phyloP scores from a whole-genome alignment of 179 eudicot species.

The Vitellaria paradoxa region DNA sequence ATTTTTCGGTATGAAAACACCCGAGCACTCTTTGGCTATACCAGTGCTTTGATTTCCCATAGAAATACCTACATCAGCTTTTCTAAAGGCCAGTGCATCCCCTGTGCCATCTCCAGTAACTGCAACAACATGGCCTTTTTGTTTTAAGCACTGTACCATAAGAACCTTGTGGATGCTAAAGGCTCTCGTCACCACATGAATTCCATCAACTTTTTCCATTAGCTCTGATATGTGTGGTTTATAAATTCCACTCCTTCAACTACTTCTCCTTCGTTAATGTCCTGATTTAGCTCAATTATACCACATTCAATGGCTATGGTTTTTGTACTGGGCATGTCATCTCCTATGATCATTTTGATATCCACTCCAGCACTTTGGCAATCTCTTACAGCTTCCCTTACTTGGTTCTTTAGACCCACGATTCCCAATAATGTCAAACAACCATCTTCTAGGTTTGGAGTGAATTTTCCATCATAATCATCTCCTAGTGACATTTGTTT shows the following conservation, averaged over 20 bases:
- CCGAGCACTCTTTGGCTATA: slow-evolving; percentile 17
- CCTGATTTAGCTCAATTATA: background rate
- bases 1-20: slow-evolving; percentile 6
- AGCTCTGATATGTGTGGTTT: background rate
- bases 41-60: slow-evolving; percentile 17
- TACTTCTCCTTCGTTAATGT: background rate
- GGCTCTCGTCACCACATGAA: background rate
- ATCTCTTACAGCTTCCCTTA: background rate
- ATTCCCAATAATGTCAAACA: background rate
- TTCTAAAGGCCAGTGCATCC: background rate
- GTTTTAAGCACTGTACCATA: background rate
- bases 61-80: slow-evolving; percentile 14
- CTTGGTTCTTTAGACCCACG: slow-evolving; percentile 2
- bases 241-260: background rate
- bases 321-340: background rate
- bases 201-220: background rate
- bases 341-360: slow-evolving; percentile 10
- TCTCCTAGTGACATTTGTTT: background rate
- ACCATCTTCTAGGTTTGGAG: too few relatives aligned
- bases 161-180: background rate
- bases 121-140: background rate
- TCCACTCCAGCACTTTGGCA: background rate
- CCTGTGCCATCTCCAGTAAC: background rate
- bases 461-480: background rate
- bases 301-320: background rate